A percentile compares a stretch with the other conserved stretches of the same genome.
phyloP scores from a whole-genome alignment of 805 yeast species.

The Torulaspora gathmanii region DNA sequence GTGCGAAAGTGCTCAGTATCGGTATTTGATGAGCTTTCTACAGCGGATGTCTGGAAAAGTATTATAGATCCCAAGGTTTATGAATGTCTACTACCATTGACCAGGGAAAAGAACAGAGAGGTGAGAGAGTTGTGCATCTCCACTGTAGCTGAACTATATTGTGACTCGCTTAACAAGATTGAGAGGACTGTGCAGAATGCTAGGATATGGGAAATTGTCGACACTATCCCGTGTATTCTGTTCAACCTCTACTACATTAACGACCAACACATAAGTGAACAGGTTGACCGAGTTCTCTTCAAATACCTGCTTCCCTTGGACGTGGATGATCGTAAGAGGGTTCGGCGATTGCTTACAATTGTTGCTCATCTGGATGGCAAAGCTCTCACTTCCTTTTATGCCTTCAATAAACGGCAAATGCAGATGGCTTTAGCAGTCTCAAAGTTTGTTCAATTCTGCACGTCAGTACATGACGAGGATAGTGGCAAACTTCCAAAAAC shows the following conservation, averaged over 20 bases:
- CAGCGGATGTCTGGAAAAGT: slow-evolving; percentile 44
- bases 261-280: slow-evolving; percentile 57
- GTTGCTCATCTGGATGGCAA: slow-evolving; percentile 49
- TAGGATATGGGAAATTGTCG: slow-evolving; percentile 31
- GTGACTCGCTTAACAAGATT: slow-evolving; percentile 39
- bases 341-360: slow-evolving; percentile 49
- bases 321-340: slow-evolving; percentile 43
- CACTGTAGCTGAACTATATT: slow-evolving; percentile 52
- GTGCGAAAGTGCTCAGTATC: slow-evolving; percentile 62
- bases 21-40: slow-evolving; percentile 45
- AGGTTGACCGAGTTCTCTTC: slow-evolving; percentile 57
- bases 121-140: slow-evolving; percentile 59
- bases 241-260: slow-evolving; percentile 69
- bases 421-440: slow-evolving; percentile 50
- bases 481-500: slow-evolving; percentile 47
- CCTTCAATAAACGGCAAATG: slow-evolving; percentile 65
- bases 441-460: slow-evolving; percentile 45
- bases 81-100: slow-evolving; percentile 52
- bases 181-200: slow-evolving; percentile 17
- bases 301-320: slow-evolving; percentile 60
- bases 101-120: slow-evolving; percentile 64
- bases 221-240: slow-evolving; percentile 57
- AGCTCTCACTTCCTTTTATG: slow-evolving; percentile 59
- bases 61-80: slow-evolving; percentile 47
- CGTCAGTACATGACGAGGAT: slow-evolving; percentile 24